Percentiles rank a stretch among this genome's conserved stretches.
These are phyloP conservation scores for Epichloe brachyelytri DNA, from an alignment of 2,329 filamentous ascomycete genomes.

Conservation along the genomic window DNA sequence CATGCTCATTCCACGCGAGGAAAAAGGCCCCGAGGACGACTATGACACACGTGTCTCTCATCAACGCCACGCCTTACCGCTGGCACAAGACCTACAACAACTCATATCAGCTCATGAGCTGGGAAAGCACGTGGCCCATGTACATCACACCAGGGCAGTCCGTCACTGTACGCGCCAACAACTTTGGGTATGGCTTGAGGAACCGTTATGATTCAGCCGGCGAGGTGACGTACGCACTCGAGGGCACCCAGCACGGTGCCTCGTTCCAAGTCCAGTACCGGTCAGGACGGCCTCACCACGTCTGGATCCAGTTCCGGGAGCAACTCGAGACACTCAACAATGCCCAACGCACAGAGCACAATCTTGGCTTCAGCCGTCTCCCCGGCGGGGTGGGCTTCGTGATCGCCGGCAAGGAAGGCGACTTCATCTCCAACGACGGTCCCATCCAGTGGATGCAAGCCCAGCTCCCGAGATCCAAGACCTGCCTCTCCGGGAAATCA, in stretches of 20 bases:
- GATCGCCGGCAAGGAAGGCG: conserved; percentile 18
- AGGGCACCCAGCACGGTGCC: conserved; percentile 14
- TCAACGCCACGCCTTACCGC: conserved; percentile 22
- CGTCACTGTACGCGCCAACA: conserved; percentile 3
- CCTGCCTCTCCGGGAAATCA: conserved; percentile 16
- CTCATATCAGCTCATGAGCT: conserved; percentile 11
- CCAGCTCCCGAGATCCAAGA: conserved; percentile 14
- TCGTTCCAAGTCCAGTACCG: conserved; percentile 16
- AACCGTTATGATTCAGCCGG: conserved; percentile 12
- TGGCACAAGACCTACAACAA: conserved; percentile 13
- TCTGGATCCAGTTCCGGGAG: conserved; percentile 12
- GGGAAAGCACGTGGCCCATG: conserved; percentile 13
- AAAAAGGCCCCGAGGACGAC: background rate
- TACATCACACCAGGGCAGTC: conserved; percentile 16
- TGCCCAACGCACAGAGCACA: conserved; percentile 1
- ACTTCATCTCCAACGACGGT: conserved; percentile 16
- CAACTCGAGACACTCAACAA: conserved; percentile 13
- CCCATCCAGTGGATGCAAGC: conserved; percentile 19
- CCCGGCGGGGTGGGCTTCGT: conserved; percentile 16
- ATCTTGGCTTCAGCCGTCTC: conserved; percentile 8
- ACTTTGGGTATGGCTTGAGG: background rate
- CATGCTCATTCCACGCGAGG: background rate
- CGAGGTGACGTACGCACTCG: conserved; percentile 17
- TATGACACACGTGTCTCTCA: conserved; percentile 12
- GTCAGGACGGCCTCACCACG: background rate